Base-by-base conservation (phyloP, 2,329 filamentous ascomycete genomes). In the Penicillium oxalicum region DNA sequence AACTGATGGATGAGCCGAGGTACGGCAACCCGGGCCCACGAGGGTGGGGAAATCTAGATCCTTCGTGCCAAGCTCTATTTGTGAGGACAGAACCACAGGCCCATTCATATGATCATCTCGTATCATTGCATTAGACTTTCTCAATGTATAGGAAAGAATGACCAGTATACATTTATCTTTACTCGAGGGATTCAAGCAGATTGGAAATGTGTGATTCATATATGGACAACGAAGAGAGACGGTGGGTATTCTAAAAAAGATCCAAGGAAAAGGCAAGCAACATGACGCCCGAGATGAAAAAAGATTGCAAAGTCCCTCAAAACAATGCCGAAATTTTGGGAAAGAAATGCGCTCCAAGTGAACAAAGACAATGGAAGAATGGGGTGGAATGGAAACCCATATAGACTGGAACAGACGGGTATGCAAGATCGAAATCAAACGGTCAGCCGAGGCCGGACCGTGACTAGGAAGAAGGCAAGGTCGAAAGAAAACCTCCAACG, bases 311-410 rank as follows among this genome's bases (percentile, higher is more conserved):
- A 51, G 44, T 40, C 48, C 48, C 40, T 51, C 46, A 48, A 33
- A 29, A 29, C 11, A 28, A 29, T n/a, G 28, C 27, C 26, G 28
- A 50, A 48, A 28, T 45, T 42, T n/a, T 27, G n/a, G 13, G 28
- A 18, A 33, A 9, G 8, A 36, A 44, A 44, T 34, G 49, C 56
- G 56, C 56, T 59, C 48, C 47, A 56, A 58, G 50, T 39, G 51
- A 49, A 35, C 27, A 46, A 36, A 38, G 33, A 34, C 18, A 25
- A 32, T 33, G 36, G 7, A 27, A 39, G 33, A 33, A 44, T 39
- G 9, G 38, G 33, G 32, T 27, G 38, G 47, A 28, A 48, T 40
- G 35, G 27, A 26, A 28, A 51, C 29, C 46, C 24, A 13, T 13
- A 37, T 24, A 27, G 33, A 8, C 24, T 24, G 5, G 24, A 35